Evolutionary conservation across 1,284 basidiomycete species (phyloP).

Genomic region (Leccinum subrobustum): DNA sequence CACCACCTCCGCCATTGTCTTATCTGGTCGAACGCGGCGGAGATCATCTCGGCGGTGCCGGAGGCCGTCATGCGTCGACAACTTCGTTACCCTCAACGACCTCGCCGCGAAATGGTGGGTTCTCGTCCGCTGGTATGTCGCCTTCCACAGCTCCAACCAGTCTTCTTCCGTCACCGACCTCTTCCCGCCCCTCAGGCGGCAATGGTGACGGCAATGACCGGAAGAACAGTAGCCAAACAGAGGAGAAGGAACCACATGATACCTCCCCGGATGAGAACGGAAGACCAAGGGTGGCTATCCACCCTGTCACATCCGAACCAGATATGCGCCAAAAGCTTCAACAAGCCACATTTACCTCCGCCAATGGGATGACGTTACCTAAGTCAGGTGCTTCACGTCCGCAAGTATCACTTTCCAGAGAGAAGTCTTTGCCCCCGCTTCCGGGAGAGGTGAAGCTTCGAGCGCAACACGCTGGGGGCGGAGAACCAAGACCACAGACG

Average conservation of each 20-base stretch:
- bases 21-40: constrained; percentile 73
- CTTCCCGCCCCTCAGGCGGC: constrained; percentile 57
- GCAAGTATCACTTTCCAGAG: constrained; percentile 45
- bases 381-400: constrained; percentile 34
- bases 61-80: constrained; percentile 61
- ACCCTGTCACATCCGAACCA: constrained; percentile 55
- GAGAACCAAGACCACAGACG: constrained; percentile 60
- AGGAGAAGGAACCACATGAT: constrained; percentile 38
- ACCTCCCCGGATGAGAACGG: constrained; percentile 35
- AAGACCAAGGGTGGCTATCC: constrained; percentile 40
- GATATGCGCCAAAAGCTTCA: constrained; percentile 52
- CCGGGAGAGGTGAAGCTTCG: constrained; percentile 53
- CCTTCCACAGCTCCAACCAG: constrained; percentile 73
- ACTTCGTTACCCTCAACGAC: constrained; percentile 60
- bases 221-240: constrained; percentile 37
- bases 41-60: constrained; percentile 40
- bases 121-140: constrained; percentile 57
- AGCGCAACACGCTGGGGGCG: constrained; percentile 36
- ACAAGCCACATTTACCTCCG: constrained; percentile 34
- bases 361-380: constrained; percentile 31
- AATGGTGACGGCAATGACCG: constrained; percentile 52
- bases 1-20: constrained; percentile 82
- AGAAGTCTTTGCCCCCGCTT: constrained; percentile 76
- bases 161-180: constrained; percentile 68
- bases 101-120: constrained; percentile 51